Conservation (phyloP, 768 basidiomycete species). For the Hygrophoropsis aurantiaca region DNA sequence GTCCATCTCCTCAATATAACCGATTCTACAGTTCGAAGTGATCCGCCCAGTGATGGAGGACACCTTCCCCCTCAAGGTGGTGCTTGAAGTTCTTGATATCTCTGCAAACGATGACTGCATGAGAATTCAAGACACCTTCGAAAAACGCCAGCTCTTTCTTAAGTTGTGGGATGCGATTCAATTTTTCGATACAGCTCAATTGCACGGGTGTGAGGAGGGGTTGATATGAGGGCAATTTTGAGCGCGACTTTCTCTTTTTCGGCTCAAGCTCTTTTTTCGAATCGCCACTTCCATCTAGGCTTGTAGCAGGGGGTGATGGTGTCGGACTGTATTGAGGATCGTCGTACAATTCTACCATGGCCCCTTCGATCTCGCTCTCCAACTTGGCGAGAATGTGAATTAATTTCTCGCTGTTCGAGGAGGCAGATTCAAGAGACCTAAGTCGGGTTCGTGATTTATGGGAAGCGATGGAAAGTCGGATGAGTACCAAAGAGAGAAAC, state of each 20-base stretch:
- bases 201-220: conserved; percentile 59
- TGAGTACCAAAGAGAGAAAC: conserved; percentile 49
- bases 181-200: conserved; percentile 49
- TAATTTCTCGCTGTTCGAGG: conserved; percentile 48
- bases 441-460: conserved; percentile 66
- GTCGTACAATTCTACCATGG: conserved; percentile 61
- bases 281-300: not conserved
- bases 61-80: conserved; percentile 61
- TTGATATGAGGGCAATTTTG: conserved; percentile 25
- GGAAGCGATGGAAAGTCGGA: conserved; percentile 58
- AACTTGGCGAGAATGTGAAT: conserved; percentile 55
- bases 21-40: conserved; percentile 46
- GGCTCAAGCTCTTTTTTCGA: not conserved
- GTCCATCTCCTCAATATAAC: too few relatives aligned
- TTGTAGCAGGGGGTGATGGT: conserved; percentile 8
- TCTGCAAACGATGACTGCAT: conserved; percentile 70
- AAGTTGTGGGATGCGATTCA: conserved; percentile 68
- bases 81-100: conserved; percentile 59
- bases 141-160: conserved; percentile 74
- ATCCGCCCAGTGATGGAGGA: conserved; percentile 72
- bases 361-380: conserved; percentile 61
- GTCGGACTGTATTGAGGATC: conserved; percentile 29
- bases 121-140: conserved; percentile 56
- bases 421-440: conserved; percentile 58
- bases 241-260: conserved; percentile 5